Evolutionary conservation across 352 stramenopile species (phyloP), one percentile per base, ranked within the genome.

Genomic region (Pythium dissimile): DNA sequence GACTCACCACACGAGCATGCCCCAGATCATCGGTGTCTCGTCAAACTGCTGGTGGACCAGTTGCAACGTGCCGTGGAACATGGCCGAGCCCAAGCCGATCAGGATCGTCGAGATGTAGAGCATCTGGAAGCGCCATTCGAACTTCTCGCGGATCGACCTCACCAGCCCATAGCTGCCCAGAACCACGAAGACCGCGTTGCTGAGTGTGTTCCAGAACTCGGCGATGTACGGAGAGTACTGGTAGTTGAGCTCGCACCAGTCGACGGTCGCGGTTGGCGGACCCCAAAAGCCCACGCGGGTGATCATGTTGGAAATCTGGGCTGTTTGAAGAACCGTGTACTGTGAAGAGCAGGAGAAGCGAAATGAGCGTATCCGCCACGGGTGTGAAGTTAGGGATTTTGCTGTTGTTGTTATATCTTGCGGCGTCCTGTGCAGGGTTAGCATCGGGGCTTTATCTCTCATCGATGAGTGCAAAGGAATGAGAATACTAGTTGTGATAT

Each of bases 181-280:
- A 6, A 95, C 13, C 16, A 94, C 71, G 46, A 93, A 93, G n/a
- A 88, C 66, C 32, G 88, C 68, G 50, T 91, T 93, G 73, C 81
- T 92, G 48, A 92, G 37, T 8, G 84, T 93, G 74, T 95, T 95
- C 82, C 84, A 94, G 67, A 89, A 92, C 72, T 95, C 86, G 53
- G 86, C 86, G 31, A 95, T 71, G 59, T 93, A 95, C 46, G 66
- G 75, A 50, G 65, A 86, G 67, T 86, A 59, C 61, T 84, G 55
- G 56, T 95, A 95, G 65, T 95, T 92, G 59, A 41, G 55, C 67
- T 95, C 86, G 55, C 86, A 95, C 86, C 86, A 95, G 67, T 95
- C 81, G 53, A 94, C 89, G 10, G 79, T 91, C 37, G 86, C 75
- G n/a, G 81, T 92, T 10, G 77, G 68, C 0, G 67, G 38, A 0